Percentiles rank a stretch among this genome's conserved stretches.
Evolutionary conservation across 2,329 filamentous ascomycete species (phyloP).

Genomic region (Neofusicoccum ribis): DNA sequence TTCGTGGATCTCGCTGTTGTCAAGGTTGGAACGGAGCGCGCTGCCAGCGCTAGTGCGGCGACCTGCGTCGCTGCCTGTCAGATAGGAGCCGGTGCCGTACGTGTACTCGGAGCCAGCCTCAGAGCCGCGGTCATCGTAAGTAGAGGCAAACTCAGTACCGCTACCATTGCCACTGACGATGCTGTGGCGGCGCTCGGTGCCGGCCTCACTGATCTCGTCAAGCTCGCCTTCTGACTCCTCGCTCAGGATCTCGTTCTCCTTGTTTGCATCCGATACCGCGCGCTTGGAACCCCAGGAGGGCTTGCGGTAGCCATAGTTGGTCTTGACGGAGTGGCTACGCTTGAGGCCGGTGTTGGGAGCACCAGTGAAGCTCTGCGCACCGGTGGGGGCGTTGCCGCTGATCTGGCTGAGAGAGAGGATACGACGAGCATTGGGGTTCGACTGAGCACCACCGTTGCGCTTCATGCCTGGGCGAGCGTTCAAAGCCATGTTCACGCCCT

Average conservation of each 20-base stretch:
- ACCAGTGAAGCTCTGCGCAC: constrained; percentile 29
- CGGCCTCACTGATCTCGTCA: constrained; percentile 34
- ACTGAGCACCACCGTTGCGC: constrained; percentile 35
- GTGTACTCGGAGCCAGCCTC: constrained; percentile 46
- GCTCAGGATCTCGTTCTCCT: constrained; percentile 49
- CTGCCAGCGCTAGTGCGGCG: constrained; percentile 47
- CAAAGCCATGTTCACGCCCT: constrained; percentile 49
- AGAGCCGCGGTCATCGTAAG: constrained; percentile 44
- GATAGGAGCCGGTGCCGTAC: constrained; percentile 50
- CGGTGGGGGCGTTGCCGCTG: constrained; percentile 66
- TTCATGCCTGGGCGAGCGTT: constrained; percentile 47
- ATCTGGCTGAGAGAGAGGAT: constrained; percentile 93
- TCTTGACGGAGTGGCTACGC: constrained; percentile 44
- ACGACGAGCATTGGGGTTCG: constrained; percentile 57
- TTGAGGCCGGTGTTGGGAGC: constrained; percentile 54
- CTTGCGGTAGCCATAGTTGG: constrained; percentile 35
- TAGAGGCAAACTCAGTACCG: constrained; percentile 50
- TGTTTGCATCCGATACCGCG: constrained; percentile 34
- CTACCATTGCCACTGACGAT: constrained; percentile 35
- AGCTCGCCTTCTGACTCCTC: constrained; percentile 40
- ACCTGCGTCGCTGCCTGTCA: constrained; percentile 49
- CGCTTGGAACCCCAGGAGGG: constrained; percentile 34
- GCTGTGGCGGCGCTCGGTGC: constrained; percentile 43
- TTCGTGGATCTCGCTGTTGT: not conserved
- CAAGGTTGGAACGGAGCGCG: constrained; percentile 26